A percentile compares a stretch with the other conserved stretches of the same genome.
phyloP scores from a whole-genome alignment of 2,329 filamentous ascomycete genomes.

The Tympanopsis confertula region DNA sequence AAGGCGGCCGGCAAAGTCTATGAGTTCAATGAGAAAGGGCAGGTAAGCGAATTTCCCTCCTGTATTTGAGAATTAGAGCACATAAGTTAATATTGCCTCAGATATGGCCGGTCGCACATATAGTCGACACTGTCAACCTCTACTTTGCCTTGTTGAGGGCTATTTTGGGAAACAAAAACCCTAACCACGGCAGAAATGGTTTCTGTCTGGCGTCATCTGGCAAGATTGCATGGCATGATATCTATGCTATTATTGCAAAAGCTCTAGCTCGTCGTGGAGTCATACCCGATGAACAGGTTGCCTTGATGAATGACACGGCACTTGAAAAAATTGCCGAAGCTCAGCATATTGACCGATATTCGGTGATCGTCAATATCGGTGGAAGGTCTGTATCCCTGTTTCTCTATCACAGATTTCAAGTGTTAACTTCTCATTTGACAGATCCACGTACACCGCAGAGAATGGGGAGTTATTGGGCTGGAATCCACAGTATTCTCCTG shows the following conservation, averaged over 20 bases:
- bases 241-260: constrained; percentile 32
- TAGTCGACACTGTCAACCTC: constrained; percentile 30
- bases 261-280: constrained; percentile 24
- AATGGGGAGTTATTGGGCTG: constrained; percentile 21
- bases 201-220: constrained; percentile 38
- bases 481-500: constrained; percentile 16
- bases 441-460: constrained; percentile 19
- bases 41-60: no score
- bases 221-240: constrained; percentile 33
- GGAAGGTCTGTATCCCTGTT: no score
- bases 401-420: no score
- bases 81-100: no score
- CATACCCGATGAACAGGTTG: constrained; percentile 22
- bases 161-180: constrained; percentile 25
- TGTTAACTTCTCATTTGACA: no score
- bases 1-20: constrained; percentile 25
- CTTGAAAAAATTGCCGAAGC: constrained; percentile 28
- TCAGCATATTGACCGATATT: no score
- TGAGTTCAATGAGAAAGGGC: constrained; percentile 22
- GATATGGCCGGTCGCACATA: constrained; percentile 40
- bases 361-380: no score
- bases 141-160: constrained; percentile 30
- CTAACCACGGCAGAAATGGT: constrained; percentile 26
- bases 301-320: constrained; percentile 17
- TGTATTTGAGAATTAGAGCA: no score